Evolutionary conservation across 768 basidiomycete genomes (phyloP).

Genomic region (Amanita exitialis): DNA sequence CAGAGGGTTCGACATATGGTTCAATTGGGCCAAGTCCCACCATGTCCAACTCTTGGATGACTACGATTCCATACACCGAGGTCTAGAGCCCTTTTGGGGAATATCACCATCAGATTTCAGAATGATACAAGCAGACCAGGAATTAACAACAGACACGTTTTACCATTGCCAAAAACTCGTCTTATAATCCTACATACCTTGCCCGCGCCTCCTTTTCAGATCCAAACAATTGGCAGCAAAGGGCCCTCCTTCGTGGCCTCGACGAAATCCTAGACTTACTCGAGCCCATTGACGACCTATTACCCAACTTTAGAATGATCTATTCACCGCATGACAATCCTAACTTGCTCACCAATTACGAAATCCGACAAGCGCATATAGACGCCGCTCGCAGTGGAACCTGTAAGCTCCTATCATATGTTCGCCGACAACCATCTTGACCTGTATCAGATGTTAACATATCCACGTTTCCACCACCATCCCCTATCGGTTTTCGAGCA

Average conservation of each 20-base stretch:
- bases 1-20: slow-evolving; percentile 39
- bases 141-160: slow-evolving; percentile 21
- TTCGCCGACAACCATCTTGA: background rate
- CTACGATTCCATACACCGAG: slow-evolving; percentile 38
- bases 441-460: slow-evolving; percentile 14
- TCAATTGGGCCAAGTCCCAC: slow-evolving; percentile 28
- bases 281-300: slow-evolving; percentile 22
- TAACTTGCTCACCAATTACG: slow-evolving; percentile 21
- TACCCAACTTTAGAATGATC: slow-evolving; percentile 31
- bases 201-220: slow-evolving; percentile 14
- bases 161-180: slow-evolving; percentile 21
- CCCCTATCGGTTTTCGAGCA: slow-evolving; percentile 17
- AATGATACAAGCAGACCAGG: slow-evolving; percentile 17
- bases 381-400: slow-evolving; percentile 20
- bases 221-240: slow-evolving; percentile 14
- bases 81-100: slow-evolving; percentile 35
- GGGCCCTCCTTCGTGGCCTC: slow-evolving; percentile 13
- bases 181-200: slow-evolving; percentile 9
- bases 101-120: slow-evolving; percentile 23
- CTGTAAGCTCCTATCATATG: slow-evolving; percentile 15
- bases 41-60: slow-evolving; percentile 42
- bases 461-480: slow-evolving; percentile 9
- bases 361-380: slow-evolving; percentile 19
- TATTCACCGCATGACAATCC: slow-evolving; percentile 32
- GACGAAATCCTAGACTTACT: slow-evolving; percentile 22